Conservation (phyloP, 176 grass and related monocot genomes). For the Echinochloa phyllopogon region DNA sequence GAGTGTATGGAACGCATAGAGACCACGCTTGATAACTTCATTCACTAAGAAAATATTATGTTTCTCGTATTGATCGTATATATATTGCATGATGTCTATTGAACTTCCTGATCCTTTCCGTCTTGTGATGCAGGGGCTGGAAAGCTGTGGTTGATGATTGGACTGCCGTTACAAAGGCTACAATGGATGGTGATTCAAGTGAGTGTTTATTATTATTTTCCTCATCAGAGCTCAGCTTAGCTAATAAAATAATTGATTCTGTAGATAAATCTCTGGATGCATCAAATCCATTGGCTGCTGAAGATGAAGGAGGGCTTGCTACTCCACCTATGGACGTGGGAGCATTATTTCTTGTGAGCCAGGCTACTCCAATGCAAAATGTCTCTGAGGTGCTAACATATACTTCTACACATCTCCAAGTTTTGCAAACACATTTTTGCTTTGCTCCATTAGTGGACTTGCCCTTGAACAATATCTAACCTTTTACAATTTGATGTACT, state of each 20-base stretch:
- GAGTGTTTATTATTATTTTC: neutral
- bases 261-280: conserved; percentile 10
- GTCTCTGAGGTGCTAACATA: conserved; percentile 50
- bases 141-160: conserved; percentile 57
- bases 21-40: neutral
- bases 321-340: conserved; percentile 63
- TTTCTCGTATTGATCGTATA: neutral
- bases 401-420: neutral
- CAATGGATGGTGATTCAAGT: conserved; percentile 24
- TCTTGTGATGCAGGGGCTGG: conserved; percentile 54
- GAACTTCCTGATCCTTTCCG: neutral
- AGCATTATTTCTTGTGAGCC: conserved; percentile 47
- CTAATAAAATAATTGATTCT: neutral
- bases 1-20: neutral
- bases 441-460: neutral
- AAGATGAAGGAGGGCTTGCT: conserved; percentile 58
- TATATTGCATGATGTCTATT: neutral
- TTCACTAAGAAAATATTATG: neutral
- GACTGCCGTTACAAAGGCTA: conserved; percentile 35
- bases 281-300: neutral
- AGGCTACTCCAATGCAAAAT: conserved; percentile 34
- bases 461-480: neutral
- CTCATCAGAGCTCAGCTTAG: neutral
- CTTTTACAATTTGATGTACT: neutral
- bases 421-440: neutral